Evolutionary conservation across 2,329 filamentous ascomycete species (phyloP), one percentile per base, ranked within the genome.

Genomic region (Diaporthe sp.): DNA sequence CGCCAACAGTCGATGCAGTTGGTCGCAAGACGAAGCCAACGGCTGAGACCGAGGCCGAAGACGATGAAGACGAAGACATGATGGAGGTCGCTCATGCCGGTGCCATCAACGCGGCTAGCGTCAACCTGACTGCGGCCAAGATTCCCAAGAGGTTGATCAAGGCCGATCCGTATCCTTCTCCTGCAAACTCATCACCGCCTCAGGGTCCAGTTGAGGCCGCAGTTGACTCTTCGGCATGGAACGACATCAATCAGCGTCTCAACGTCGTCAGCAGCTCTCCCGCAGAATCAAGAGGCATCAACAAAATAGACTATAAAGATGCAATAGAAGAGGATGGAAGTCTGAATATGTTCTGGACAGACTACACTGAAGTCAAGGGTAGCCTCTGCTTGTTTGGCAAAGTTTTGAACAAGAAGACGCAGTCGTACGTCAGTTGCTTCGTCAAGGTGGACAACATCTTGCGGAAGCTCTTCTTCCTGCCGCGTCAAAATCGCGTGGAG

Each of bases 371-470:
- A 82, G 88, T 98, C 82, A 95, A 96, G 80, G 96, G 96, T 75
- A 97, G 93, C 79, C 87, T 99, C 13, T 98, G 95, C 83, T 89
- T 99, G 15, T 98, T 99, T 81, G 97, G 97, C 78, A 99, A 99
- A 82, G 96, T 98, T 34, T 92, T 95, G 80, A 95, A 98, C 86
- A 98, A 96, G 84, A 94, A 92, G 80, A 94, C 91, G 1, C 92
- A 91, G 70, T 88, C 88, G 58, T 96, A 94, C 82, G 93, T 95
- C 76, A 99, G 97, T 85, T 97, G 95, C 80, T 98, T 99, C 81
- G 91, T 98, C 83, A 98, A 98, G 84, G 88, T 99, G 28, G 96
- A 99, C 87, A 98, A 98, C 79, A 94, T 99, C 76, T 84, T 98
- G 72, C 92, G 97, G 76, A 98, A 98, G 81, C 89, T 99, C 0